Conservation (phyloP, 106 monocot species). For the Acorus calamus region DNA sequence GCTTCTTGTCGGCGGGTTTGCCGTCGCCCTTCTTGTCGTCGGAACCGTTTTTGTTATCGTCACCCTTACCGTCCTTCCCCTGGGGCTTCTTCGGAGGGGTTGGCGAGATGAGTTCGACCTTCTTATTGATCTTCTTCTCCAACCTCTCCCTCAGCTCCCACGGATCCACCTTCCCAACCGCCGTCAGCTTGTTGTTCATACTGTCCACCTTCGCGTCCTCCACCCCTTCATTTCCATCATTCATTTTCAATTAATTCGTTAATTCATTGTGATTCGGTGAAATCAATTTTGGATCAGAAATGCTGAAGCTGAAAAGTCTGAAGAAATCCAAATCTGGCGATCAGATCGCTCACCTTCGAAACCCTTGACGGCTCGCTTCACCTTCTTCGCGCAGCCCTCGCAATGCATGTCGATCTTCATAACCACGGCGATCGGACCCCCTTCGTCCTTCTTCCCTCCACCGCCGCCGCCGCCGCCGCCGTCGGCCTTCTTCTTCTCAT, state of each 20-base stretch:
- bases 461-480: conserved; percentile 1
- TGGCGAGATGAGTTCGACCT: conserved; percentile 52
- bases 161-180: conserved; percentile 53
- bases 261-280: background rate
- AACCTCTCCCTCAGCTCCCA: conserved; percentile 35
- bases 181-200: conserved; percentile 35
- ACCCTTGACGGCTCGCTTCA: conserved; percentile 27
- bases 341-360: conserved; percentile 19
- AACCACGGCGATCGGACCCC: conserved; percentile 12
- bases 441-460: conserved; percentile 5
- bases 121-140: conserved; percentile 40
- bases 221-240: conserved; percentile 21
- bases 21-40: conserved; percentile 9
- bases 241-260: conserved; percentile 3
- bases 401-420: conserved; percentile 56
- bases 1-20: conserved; percentile 40
- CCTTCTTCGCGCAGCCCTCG: conserved; percentile 48
- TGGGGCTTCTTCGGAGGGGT: conserved; percentile 21
- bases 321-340: too few relatives aligned
- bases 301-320: too few relatives aligned
- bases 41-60: conserved; percentile 2
- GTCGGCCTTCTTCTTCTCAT: background rate
- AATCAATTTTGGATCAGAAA: too few relatives aligned
- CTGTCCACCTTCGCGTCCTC: conserved; percentile 22
- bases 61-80: conserved; percentile 11